Percentiles rank a stretch among this genome's conserved stretches.
phyloP scores from a whole-genome alignment of 179 eudicot genomes.

The Gypsophila paniculata region DNA sequence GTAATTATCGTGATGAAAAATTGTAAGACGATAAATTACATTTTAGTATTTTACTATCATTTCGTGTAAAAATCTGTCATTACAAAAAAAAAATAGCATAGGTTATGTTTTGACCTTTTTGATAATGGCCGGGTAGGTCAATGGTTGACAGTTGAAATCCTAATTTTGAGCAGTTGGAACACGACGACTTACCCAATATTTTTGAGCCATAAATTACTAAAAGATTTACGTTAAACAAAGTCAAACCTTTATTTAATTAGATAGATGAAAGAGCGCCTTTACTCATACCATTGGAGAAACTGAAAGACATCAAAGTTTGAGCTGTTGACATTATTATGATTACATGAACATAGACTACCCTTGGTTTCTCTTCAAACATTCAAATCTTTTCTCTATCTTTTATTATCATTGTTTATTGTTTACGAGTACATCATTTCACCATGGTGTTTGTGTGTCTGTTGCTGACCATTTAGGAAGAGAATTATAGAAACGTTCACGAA shows the following conservation, averaged over 20 bases:
- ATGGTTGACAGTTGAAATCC: neutral
- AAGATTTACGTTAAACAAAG: neutral
- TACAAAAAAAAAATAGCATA: no score
- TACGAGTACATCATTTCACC: no score
- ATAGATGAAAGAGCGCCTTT: no score
- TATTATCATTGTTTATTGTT: neutral
- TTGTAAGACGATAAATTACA: no score
- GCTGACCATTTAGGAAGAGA: no score
- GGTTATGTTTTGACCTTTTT: no score
- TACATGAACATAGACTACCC: constrained; percentile 12
- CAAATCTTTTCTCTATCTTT: constrained; percentile 11
- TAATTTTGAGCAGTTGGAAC: neutral
- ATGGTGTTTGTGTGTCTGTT: no score
- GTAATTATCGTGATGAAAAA: no score
- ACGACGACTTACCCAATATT: neutral
- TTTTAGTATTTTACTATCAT: no score
- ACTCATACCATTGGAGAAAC: neutral
- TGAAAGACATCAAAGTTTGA: neutral
- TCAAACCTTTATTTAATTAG: neutral
- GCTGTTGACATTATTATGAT: constrained; percentile 12
- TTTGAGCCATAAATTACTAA: neutral
- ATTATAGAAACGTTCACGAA: no score
- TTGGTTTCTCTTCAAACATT: neutral
- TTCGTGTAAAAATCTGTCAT: no score
- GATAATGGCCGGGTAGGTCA: neutral